Evolutionary conservation across 108 stramenopile species (phyloP), one percentile per base, ranked within the genome.

Genomic region (Cyclostephanos tholiformis): DNA sequence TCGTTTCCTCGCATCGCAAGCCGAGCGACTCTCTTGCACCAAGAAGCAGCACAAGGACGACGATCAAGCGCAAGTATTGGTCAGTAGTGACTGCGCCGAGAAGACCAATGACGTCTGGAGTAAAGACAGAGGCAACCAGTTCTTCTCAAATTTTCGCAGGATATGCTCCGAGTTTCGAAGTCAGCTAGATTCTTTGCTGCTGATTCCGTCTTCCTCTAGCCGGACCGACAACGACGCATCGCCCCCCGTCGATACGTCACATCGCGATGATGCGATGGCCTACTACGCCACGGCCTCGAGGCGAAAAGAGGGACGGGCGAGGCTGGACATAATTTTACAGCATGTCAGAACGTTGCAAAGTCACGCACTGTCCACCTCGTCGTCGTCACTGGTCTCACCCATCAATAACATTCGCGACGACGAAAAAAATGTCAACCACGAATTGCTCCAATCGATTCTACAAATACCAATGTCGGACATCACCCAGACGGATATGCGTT

Each of bases 251-350:
- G 26, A 23, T 41, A 27, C 17, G 38, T 38, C 27, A 14, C 51
- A 60, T 39, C 10, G 63, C 32, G 41, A 73, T 0, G 30, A 23
- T 62, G 50, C 30, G n/a, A 43, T 41, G 26, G 32, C 66, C 26
- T 63, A 80, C 48, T 80, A 80, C 43, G 71, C 79, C 57, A 80
- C 72, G 0, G 72, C 79, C 41, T 23, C 79, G 17, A 67, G 57
- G 63, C 66, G 79, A 23, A 80, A 57, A 20, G 79, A 80, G 52
- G 79, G 79, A 58, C 66, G 79, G 20, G 19, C 26, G n/a, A 8
- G 49, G 52, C 27, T 80, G 14, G 72, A 80, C 39, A 19, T 19
- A 2, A 63, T 73, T 61, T 64, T 68, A 67, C 44, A 69, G 26
- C n/a, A 80, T 38, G 72, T 74, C 30, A 72, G 79, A n/a, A 49